Conservation (phyloP, 2,329 filamentous ascomycete species). For the Metarhizium guizhouense region DNA sequence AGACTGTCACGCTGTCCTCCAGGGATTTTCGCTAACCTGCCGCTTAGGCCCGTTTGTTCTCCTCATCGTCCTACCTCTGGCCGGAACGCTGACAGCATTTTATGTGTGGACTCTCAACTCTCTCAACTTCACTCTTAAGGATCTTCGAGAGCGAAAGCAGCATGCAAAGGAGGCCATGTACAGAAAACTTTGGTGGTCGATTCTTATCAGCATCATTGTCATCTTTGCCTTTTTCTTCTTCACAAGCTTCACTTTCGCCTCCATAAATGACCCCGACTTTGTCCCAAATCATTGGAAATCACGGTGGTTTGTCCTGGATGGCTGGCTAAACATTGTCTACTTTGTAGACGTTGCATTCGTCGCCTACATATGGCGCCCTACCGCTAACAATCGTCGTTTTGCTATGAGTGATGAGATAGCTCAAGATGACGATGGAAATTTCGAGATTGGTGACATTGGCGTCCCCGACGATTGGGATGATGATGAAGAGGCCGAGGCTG, state of each 20-base stretch:
- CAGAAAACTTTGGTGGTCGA: conserved; percentile 97
- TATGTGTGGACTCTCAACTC: conserved; percentile 99
- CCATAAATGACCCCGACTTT: conserved; percentile 75
- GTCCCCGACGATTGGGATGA: conserved; percentile 58
- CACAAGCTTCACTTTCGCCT: conserved; percentile 92
- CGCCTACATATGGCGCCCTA: conserved; percentile 93
- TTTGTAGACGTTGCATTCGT: conserved; percentile 88
- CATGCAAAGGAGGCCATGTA: conserved; percentile 93
- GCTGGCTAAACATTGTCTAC: conserved; percentile 95
- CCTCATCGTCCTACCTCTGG: conserved; percentile 85
- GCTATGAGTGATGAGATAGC: conserved; percentile 99
- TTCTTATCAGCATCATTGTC: conserved; percentile 81
- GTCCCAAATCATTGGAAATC: conserved; percentile 97
- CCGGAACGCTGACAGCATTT: conserved; percentile 87
- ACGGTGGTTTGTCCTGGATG: conserved; percentile 93
- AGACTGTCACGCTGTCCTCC: neutral
- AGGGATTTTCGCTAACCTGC: conserved; percentile 11
- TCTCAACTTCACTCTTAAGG: conserved; percentile 88
- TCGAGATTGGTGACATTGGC: conserved; percentile 89
- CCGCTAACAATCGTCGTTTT: conserved; percentile 91
- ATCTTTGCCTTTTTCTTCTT: conserved; percentile 99
- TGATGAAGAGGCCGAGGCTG: conserved; percentile 42
- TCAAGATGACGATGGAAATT: conserved; percentile 91
- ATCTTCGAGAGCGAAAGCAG: conserved; percentile 90
- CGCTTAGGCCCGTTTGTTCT: conserved; percentile 70